phyloP scores from a whole-genome alignment of 1,284 basidiomycete genomes.

The Rhodotorula sp. region DNA sequence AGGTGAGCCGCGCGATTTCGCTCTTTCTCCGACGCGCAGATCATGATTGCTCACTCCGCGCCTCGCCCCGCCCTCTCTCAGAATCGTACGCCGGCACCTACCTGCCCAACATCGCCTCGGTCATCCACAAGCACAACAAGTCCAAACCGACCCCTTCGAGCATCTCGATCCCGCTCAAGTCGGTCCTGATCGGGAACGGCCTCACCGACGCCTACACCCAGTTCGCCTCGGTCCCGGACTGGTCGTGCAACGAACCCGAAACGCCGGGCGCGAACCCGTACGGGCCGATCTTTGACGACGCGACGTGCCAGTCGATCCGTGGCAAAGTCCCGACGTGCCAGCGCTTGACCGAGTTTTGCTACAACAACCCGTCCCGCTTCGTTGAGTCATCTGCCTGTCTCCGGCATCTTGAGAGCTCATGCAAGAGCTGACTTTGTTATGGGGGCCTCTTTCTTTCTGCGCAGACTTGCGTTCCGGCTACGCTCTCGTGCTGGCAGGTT shows the following conservation, averaged over 20 bases:
- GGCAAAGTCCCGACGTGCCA: constrained; percentile 51
- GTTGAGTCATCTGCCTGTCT: constrained; percentile 52
- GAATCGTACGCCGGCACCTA: constrained; percentile 64
- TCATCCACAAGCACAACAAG: constrained; percentile 74
- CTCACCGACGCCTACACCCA: constrained; percentile 66
- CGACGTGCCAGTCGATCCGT: constrained; percentile 49
- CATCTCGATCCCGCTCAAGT: constrained; percentile 68
- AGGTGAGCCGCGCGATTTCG: neutral
- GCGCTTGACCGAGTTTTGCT: constrained; percentile 48
- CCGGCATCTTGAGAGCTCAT: no score
- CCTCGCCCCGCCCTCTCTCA: neutral
- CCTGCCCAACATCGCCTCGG: constrained; percentile 39
- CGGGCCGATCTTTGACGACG: constrained; percentile 50
- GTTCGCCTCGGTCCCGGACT: constrained; percentile 65
- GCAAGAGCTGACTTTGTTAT: neutral
- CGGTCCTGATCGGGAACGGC: constrained; percentile 77
- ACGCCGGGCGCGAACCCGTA: constrained; percentile 50
- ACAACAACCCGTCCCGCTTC: constrained; percentile 51
- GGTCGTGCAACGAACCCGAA: constrained; percentile 62
- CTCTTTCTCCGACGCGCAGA: no score
- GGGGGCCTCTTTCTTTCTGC: neutral
- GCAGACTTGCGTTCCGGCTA: constrained; percentile 52
- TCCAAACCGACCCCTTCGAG: constrained; percentile 47
- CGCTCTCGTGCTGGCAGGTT: constrained; percentile 47
- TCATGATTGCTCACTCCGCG: constrained; percentile 37